Evolutionary conservation across 208 protist genomes (phyloP).

Genomic region (Acanthamoeba royreba): DNA sequence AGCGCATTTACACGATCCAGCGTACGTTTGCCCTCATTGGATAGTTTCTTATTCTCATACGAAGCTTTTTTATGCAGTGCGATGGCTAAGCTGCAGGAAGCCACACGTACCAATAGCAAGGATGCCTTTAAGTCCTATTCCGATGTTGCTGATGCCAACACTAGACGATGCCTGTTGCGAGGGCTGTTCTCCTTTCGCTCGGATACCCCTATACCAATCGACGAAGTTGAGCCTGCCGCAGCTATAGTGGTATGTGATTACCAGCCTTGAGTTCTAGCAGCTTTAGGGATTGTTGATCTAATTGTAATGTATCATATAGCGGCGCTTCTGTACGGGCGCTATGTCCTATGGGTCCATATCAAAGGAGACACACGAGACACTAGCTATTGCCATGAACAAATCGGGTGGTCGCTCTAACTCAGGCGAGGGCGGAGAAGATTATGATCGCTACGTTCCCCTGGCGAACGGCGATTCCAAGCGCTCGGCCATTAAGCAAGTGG

Average conservation of each 20-base stretch:
- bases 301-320: not conserved
- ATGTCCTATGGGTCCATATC: slow-evolving; percentile 87
- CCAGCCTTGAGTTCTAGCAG: not conserved
- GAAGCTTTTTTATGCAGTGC: not conserved
- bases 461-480: slow-evolving; percentile 53
- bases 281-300: too few species aligned
- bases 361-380: slow-evolving; percentile 79
- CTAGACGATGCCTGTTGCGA: slow-evolving; percentile 60
- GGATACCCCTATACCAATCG: slow-evolving; percentile 44
- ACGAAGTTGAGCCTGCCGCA: slow-evolving; percentile 76
- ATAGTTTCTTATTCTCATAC: not conserved
- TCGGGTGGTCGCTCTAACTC: slow-evolving; percentile 84
- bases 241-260: slow-evolving; percentile 76
- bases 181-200: slow-evolving; percentile 70
- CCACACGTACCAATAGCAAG: slow-evolving; percentile 68
- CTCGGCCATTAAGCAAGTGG: slow-evolving; percentile 87
- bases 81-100: slow-evolving; percentile 74
- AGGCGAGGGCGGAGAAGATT: slow-evolving; percentile 81
- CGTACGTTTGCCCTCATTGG: not conserved
- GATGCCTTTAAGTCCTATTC: slow-evolving; percentile 63
- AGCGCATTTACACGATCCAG: slow-evolving; percentile 70
- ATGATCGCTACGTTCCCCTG: slow-evolving; percentile 43
- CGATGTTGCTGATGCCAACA: slow-evolving; percentile 40
- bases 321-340: slow-evolving; percentile 80
- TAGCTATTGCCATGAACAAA: slow-evolving; percentile 83